Base-by-base conservation (phyloP, 1,284 basidiomycete genomes). In the Phellopilus nigrolimitatus region DNA sequence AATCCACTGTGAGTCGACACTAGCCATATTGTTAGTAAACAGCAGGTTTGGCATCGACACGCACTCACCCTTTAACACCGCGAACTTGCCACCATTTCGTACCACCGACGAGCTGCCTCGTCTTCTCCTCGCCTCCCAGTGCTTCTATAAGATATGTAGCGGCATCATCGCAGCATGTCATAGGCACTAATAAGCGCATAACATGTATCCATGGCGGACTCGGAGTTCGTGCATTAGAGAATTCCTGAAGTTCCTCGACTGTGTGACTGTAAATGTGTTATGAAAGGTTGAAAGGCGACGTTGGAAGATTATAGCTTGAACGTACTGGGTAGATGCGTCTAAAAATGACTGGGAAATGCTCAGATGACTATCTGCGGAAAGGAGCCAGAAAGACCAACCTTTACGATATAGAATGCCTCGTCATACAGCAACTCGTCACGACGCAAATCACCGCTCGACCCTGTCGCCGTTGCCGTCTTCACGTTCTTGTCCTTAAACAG, bases 31-130 rank as follows among this genome's bases (percentile, higher is more conserved):
- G 10, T 13, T 9, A 38, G 15, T 41, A 47, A 3, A 21, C 31
- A 4, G 27, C n/a, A 34, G 12, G 41, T 13, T 15, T 46, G 15
- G n/a, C 21, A 27, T 39, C 41, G 40, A 33, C 56, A 8, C 7
- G 34, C 19, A 62, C 74, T 49, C 59, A 92, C 88, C 76, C 91
- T 63, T 72, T 71, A 53, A 81, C 66, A n/a, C 86, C 84, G 30
- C 91, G 82, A 15, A 93, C 88, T 66, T 95, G 94, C 95, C 95
- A 98, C 94, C 95, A 98, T 62, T 93, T 93, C 5, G 83, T 82
- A 1, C 95, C 95, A 13, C 95, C 95, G 1, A 94, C 84, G 22
- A 94, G 65, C 49, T 78, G 78, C 58, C 81, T 79, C 7, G 89
- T 80, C 47, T 76, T 72, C 27, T 87, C 85, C 57, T 88, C 80